These are phyloP conservation scores for Aplosporella prunicola DNA, from an alignment of 2,329 filamentous ascomycete species.

Conservation along the genomic window DNA sequence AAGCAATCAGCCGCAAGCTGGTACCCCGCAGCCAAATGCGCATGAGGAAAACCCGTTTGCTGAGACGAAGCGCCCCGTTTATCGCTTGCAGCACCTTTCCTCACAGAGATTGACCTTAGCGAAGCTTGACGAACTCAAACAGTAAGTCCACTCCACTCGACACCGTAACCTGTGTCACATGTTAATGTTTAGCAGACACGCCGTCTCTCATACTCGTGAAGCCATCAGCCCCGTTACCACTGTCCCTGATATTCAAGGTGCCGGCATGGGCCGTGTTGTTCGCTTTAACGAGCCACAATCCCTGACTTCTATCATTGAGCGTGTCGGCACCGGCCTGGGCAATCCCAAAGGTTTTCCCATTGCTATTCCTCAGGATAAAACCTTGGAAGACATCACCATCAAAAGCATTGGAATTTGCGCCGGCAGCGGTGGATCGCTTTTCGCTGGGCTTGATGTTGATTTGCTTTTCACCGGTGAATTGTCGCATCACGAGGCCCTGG, in stretches of 20 bases:
- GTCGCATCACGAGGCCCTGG: slow-evolving; percentile 83
- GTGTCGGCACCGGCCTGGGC: slow-evolving; percentile 54
- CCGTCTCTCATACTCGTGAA: slow-evolving; percentile 37
- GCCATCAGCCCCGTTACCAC: slow-evolving; percentile 42
- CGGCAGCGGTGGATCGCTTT: slow-evolving; percentile 71
- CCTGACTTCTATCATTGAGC: slow-evolving; percentile 50
- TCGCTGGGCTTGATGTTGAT: slow-evolving; percentile 62
- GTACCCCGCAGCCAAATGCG: slow-evolving; percentile 13
- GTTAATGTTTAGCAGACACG: slow-evolving; percentile 2
- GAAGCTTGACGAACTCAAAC: slow-evolving; percentile 2
- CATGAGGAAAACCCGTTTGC: slow-evolving; percentile 14
- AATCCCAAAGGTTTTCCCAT: slow-evolving; percentile 56
- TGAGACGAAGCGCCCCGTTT: slow-evolving; percentile 18
- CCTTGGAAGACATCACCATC: slow-evolving; percentile 48
- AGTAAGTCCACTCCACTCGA: slow-evolving; percentile 9
- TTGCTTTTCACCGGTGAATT: slow-evolving; percentile 86
- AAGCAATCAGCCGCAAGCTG: slow-evolving; percentile 11
- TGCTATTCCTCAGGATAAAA: slow-evolving; percentile 51
- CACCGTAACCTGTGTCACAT: background rate
- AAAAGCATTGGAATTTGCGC: slow-evolving; percentile 76
- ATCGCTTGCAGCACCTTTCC: slow-evolving; percentile 39
- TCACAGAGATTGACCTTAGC: slow-evolving; percentile 26
- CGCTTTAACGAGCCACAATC: slow-evolving; percentile 44
- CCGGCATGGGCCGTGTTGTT: slow-evolving; percentile 54
- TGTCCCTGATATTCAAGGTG: slow-evolving; percentile 26